Conservation (phyloP, 129 eudicot species). For the Apium graveolens region DNA sequence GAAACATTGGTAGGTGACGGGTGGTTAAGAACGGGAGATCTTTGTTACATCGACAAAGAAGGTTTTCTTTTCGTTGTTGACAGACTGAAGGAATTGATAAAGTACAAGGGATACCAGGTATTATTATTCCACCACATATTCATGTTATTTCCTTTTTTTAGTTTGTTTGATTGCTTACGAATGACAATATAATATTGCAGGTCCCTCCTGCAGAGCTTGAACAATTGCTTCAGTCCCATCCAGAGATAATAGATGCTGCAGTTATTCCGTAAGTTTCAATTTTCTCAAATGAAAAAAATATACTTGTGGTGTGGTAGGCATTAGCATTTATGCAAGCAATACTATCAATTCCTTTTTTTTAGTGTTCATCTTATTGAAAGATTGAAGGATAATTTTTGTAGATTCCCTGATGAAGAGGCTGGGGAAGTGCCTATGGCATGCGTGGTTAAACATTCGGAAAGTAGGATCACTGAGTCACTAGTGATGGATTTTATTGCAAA, state of each 20-base stretch:
- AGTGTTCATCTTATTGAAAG: not conserved
- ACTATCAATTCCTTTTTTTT: not conserved
- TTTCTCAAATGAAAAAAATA: too few species aligned
- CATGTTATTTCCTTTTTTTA: not conserved
- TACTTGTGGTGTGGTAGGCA: not conserved
- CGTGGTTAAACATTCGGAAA: constrained; percentile 19
- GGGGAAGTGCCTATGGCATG: constrained; percentile 37
- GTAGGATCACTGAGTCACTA: constrained; percentile 18
- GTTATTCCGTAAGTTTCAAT: constrained; percentile 25
- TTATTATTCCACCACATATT: not conserved
- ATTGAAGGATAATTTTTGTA: not conserved
- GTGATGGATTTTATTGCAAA: constrained; percentile 20
- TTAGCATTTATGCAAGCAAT: not conserved
- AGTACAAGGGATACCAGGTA: constrained; percentile 42
- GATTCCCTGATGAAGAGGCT: constrained; percentile 39
- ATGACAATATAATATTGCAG: constrained; percentile 9
- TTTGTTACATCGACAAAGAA: constrained; percentile 30
- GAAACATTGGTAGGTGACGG: constrained; percentile 22
- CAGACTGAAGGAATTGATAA: constrained; percentile 32
- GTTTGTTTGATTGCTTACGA: not conserved
- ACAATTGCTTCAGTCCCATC: constrained; percentile 24
- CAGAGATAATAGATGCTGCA: constrained; percentile 36
- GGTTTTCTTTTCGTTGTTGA: constrained; percentile 32
- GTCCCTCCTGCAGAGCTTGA: constrained; percentile 44
- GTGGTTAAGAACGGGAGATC: constrained; percentile 34